Evolutionary conservation across 495 filamentous ascomycete species (phyloP).

Genomic region (Daldinia concentrica): DNA sequence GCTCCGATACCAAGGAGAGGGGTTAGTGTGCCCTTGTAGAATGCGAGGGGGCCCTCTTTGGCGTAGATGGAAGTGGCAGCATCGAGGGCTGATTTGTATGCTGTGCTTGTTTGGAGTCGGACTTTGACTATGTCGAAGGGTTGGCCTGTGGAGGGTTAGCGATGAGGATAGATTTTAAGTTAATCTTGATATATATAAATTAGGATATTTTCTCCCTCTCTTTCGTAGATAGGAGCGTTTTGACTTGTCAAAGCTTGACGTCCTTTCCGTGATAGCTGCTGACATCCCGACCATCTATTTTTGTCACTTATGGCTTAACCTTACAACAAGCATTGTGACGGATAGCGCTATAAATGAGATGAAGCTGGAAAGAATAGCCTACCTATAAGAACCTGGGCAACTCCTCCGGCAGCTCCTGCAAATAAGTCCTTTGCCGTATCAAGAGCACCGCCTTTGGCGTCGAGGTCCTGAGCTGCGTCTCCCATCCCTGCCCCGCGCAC

Average conservation of each 20-base stretch:
- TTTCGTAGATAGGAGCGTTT: not conserved
- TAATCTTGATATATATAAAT: not conserved
- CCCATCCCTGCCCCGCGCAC: slow-evolving; percentile 47
- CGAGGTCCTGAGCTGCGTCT: slow-evolving; percentile 53
- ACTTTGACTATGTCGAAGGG: slow-evolving; percentile 99
- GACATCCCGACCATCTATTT: not conserved
- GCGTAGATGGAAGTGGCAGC: slow-evolving; percentile 84
- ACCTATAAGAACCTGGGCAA: slow-evolving; percentile 96
- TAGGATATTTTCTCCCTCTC: not conserved
- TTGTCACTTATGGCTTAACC: not conserved
- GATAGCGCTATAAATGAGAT: not conserved
- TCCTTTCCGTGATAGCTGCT: not conserved
- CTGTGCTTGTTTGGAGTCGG: slow-evolving; percentile 85
- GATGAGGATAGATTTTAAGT: not conserved
- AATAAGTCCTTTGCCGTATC: slow-evolving; percentile 90
- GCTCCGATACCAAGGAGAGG: slow-evolving; percentile 95
- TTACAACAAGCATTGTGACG: not conserved
- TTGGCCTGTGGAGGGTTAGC: slow-evolving; percentile 70
- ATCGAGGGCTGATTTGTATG: slow-evolving; percentile 81
- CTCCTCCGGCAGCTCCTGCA: slow-evolving; percentile 87
- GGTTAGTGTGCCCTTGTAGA: slow-evolving; percentile 99
- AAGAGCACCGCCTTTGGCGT: slow-evolving; percentile 46
- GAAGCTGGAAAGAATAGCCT: slow-evolving; percentile 48
- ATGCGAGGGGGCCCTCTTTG: slow-evolving; percentile 87
- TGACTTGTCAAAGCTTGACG: not conserved